phyloP scores from a whole-genome alignment of 106 monocot species.

The Dendrobium nobile region DNA sequence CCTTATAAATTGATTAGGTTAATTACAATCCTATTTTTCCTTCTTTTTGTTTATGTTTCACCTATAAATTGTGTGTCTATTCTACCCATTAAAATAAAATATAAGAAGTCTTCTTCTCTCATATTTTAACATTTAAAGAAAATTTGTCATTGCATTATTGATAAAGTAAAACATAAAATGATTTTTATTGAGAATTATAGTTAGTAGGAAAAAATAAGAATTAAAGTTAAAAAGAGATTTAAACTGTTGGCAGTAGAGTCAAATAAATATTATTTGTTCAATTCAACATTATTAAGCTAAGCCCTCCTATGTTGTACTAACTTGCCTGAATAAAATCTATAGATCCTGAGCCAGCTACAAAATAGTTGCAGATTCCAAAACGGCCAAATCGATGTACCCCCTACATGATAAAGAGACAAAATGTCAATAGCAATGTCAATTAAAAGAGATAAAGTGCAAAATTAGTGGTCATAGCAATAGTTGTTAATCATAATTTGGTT shows the following conservation, averaged over 20 bases:
- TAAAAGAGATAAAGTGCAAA: neutral
- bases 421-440: neutral
- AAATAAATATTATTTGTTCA: neutral
- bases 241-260: neutral
- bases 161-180: neutral
- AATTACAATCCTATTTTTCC: too few species aligned
- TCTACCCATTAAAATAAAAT: too few species aligned
- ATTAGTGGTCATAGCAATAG: neutral
- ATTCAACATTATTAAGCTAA: neutral
- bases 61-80: too few species aligned
- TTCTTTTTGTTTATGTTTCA: too few species aligned
- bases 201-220: neutral
- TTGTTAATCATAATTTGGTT: neutral
- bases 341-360: constrained; percentile 56
- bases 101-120: too few species aligned
- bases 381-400: constrained; percentile 89
- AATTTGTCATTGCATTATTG: neutral
- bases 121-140: neutral
- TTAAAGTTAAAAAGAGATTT: neutral
- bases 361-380: constrained; percentile 43
- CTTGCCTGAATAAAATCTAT: constrained; percentile 80
- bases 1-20: too few species aligned
- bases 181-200: neutral
- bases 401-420: constrained; percentile 28
- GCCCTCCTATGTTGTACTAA: neutral